Base-by-base conservation (phyloP, 345 rosid genomes). In the Salix dunnii region DNA sequence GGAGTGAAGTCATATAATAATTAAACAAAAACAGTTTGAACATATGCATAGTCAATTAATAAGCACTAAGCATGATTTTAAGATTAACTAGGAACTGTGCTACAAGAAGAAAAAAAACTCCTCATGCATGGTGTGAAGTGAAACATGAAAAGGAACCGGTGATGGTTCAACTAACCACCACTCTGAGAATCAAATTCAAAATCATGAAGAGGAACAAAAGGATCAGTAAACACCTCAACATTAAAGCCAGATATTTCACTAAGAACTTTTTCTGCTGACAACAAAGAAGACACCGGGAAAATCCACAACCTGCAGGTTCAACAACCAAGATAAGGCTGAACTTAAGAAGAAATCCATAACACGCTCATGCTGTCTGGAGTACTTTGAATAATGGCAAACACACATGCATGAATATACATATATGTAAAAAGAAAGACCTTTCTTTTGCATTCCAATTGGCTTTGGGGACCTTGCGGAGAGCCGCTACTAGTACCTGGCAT, bases 361-460 rank as follows among this genome's bases (percentile, higher is more conserved):
- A 48, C 7, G 5, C 53, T 48, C 53, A 1, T 48, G 20, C 53
- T 48, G 53, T 17, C 53, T 48, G 17, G 53, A 17, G 53, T 4
- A 17, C 53, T 48, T 48, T 48, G 21, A 48, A 48, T 48, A 48
- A 48, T 48, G 20, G 18, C 20, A 48, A 48, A 48, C 53, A 48
- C 53, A 48, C 20, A 48, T 48, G 20, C 6, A 48, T 48, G 53
- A 18, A 48, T 46, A 46, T 46, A 46, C 51, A 81, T 28, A 48
- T 25, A 23, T 62, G 70, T 66, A 28, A 9, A 28, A 60, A 35
- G 80, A 80, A 48, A 81, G 61, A 94, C 98, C 97, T 92, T 83
- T 95, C 99, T 89, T 90, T 92, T 48, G 92, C 89, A 87, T 90
- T 90, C 99, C 99, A 95, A 42, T 86, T 74, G 79, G 97, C 97